These are phyloP conservation scores for Lachnellula arida DNA, from an alignment of 2,329 filamentous ascomycete genomes.

Conservation along the genomic window DNA sequence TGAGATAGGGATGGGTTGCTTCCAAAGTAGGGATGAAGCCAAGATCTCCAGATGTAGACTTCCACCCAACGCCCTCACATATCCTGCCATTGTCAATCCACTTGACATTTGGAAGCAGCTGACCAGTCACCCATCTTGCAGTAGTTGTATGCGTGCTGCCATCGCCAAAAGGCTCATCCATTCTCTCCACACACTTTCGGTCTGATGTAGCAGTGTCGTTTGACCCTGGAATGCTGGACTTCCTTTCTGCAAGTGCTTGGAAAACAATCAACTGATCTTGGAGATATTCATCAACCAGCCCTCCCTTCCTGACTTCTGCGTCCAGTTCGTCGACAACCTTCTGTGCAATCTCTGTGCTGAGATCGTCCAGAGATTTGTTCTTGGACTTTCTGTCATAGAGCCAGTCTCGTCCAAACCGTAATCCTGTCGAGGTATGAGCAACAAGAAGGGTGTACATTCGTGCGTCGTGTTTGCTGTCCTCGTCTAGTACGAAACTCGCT, in stretches of 20 bases:
- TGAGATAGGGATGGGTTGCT: not conserved
- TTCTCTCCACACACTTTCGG: conserved; percentile 40
- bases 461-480: conserved; percentile 47
- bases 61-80: conserved; percentile 43
- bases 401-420: conserved; percentile 48
- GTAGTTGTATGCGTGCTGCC: conserved; percentile 54
- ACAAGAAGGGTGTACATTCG: conserved; percentile 55
- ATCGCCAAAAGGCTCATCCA: conserved; percentile 48
- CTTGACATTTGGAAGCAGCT: conserved; percentile 44
- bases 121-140: conserved; percentile 53
- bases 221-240: conserved; percentile 33
- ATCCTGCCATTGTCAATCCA: conserved; percentile 49
- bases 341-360: conserved; percentile 39
- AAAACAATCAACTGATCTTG: conserved; percentile 60
- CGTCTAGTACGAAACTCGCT: conserved; percentile 41
- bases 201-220: conserved; percentile 14
- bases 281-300: conserved; percentile 51
- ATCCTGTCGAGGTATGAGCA: conserved; percentile 42
- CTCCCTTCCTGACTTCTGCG: conserved; percentile 40
- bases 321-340: conserved; percentile 43
- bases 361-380: conserved; percentile 21
- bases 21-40: not conserved
- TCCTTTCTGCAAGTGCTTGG: conserved; percentile 51
- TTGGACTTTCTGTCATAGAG: conserved; percentile 39
- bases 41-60: not conserved